A percentile compares a stretch with the other conserved stretches of the same genome.
phyloP scores from a whole-genome alignment of 2,329 filamentous ascomycete genomes.

The Colletotrichum australisinense region DNA sequence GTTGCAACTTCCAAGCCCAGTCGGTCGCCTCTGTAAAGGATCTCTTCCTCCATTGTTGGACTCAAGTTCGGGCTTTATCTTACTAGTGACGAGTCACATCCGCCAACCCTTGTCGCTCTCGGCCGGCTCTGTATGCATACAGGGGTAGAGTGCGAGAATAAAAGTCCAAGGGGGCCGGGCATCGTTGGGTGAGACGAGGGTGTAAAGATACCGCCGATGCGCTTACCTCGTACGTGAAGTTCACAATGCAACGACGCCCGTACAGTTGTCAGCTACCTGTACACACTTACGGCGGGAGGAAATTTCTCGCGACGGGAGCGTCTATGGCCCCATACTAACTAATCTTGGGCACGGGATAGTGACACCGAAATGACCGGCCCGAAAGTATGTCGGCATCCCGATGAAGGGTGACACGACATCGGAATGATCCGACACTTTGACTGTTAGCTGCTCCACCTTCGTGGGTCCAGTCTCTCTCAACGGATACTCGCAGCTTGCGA shows the following conservation, averaged over 20 bases:
- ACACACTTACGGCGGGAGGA: not conserved
- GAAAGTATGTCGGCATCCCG: not conserved
- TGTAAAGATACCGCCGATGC: not conserved
- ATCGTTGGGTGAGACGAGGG: not conserved
- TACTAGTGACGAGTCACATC: not conserved
- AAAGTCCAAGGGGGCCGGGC: not conserved
- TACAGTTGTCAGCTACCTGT: not conserved
- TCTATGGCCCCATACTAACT: not conserved
- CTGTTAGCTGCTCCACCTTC: not conserved
- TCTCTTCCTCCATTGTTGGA: not conserved
- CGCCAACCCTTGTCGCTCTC: not conserved
- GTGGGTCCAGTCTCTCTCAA: not conserved
- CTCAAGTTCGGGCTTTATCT: not conserved
- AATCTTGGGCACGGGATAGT: not conserved
- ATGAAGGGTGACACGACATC: not conserved
- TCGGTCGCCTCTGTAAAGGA: not conserved
- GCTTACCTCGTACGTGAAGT: not conserved
- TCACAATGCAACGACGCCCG: not conserved
- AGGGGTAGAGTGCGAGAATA: not conserved
- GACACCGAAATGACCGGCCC: not conserved
- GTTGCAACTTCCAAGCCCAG: not conserved
- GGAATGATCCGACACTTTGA: not conserved
- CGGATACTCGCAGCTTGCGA: not conserved
- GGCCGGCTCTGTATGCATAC: not conserved
- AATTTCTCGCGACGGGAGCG: not conserved